phyloP scores from a whole-genome alignment of 2,329 filamentous ascomycete genomes.

The Pestalotiopsis sp. region DNA sequence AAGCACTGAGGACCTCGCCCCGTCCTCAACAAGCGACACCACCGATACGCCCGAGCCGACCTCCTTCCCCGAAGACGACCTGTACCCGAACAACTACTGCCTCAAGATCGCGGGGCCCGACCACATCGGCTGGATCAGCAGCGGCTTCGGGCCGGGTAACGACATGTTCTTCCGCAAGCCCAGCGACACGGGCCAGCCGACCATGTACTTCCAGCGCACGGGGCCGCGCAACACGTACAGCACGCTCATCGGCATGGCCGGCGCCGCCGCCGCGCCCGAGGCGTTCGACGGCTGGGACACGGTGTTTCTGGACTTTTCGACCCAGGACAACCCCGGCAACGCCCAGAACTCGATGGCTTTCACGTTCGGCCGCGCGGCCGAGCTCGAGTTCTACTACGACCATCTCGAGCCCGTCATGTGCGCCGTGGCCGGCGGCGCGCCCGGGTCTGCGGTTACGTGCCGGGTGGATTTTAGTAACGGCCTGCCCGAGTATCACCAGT shows the following conservation, averaged over 20 bases:
- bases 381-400: not conserved
- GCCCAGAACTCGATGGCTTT: not conserved
- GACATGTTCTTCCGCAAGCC: not conserved
- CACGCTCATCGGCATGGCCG: not conserved
- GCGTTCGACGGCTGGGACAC: not conserved
- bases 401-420: not conserved
- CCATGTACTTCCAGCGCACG: not conserved
- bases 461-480: not conserved
- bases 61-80: not conserved
- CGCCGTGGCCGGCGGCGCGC: not conserved
- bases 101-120: not conserved
- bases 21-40: not conserved
- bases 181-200: not conserved
- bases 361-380: not conserved
- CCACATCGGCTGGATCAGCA: not conserved
- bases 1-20: not conserved
- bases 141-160: not conserved
- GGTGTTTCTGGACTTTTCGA: not conserved
- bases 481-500: not conserved
- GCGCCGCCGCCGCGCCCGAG: not conserved
- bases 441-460: not conserved
- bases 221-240: not conserved
- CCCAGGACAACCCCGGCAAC: not conserved
- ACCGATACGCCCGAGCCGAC: not conserved
- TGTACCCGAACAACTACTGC: not conserved